phyloP scores from a whole-genome alignment of 2,329 filamentous ascomycete species.

The Zymoseptoria pseudotritici region DNA sequence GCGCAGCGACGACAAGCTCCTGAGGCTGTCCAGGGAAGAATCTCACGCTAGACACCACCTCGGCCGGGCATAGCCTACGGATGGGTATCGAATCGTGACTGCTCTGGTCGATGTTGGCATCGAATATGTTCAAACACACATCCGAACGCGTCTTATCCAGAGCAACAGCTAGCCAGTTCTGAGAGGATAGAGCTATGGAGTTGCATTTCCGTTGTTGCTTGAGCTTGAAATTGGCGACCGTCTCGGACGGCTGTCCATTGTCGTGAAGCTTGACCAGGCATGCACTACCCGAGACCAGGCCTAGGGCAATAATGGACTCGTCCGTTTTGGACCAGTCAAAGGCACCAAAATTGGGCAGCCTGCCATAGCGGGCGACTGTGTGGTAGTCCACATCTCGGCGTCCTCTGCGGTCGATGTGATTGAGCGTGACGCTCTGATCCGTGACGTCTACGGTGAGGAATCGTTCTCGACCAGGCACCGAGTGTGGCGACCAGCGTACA shows the following conservation, averaged over 20 bases:
- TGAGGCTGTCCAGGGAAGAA: constrained; percentile 74
- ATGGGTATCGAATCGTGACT: constrained; percentile 38
- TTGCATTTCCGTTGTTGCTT: constrained; percentile 73
- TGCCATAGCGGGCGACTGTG: constrained; percentile 40
- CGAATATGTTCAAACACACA: constrained; percentile 75
- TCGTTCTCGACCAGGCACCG: constrained; percentile 44
- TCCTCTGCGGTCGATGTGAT: constrained; percentile 38
- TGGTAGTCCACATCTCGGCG: constrained; percentile 43
- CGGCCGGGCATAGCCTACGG: constrained; percentile 52
- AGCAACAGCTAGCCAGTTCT: constrained; percentile 64
- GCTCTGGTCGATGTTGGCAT: constrained; percentile 57
- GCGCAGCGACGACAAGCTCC: constrained; percentile 67
- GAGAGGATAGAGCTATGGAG: constrained; percentile 71
- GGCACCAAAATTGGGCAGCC: constrained; percentile 54
- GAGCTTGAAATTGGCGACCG: constrained; percentile 57
- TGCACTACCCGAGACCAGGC: constrained; percentile 67
- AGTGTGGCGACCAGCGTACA: constrained; percentile 57
- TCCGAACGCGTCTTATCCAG: constrained; percentile 76
- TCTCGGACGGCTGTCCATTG: constrained; percentile 37
- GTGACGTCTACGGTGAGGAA: constrained; percentile 57
- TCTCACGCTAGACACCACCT: constrained; percentile 73
- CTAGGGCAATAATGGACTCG: constrained; percentile 64
- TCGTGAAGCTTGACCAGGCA: constrained; percentile 67
- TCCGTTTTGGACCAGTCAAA: constrained; percentile 59
- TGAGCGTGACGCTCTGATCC: constrained; percentile 52